Base-by-base conservation (phyloP, 139 green algal species). In the Gonium pectorale region DNA sequence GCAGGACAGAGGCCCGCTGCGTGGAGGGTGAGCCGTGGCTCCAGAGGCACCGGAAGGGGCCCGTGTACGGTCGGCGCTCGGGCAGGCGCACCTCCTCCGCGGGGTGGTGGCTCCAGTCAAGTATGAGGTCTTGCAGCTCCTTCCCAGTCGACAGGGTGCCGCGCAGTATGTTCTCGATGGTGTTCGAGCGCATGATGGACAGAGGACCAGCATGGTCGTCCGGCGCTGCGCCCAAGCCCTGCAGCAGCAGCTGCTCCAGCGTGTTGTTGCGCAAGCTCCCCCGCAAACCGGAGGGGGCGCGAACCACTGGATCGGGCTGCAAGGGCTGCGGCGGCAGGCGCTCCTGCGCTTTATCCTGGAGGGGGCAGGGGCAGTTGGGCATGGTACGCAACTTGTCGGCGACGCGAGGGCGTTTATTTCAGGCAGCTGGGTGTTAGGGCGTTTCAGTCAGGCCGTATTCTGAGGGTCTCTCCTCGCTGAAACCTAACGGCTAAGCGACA, bases 181-280 rank as follows among this genome's bases (percentile, higher is more conserved):
- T 84, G 63, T 66, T 84, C 15, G 78, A 84, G n/a, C 78, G 78
- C 78, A 84, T 67, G 46, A 75, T 67, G 26, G n/a, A 46, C 31
- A 81, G 74, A 13, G 74, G 8, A 27, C 67, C 37, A 2, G 5
- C 37, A 15, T 67, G 35, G 11, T 66, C 71, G 44, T 52, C 27
- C 24, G 43, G n/a, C 3, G 22, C 72, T 11, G 56, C 35, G 6
- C 7, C 56, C 29, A 83, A 15, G 15, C 75, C 75, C 35, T 83
- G 62, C 19, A 74, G 33, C 59, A 83, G 62, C 60, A 83, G 44
- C 43, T 83, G 77, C 77, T 83, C 77, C 11, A 83, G 60, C 5
- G 77, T 83, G 62, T 26, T 64, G 63, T 63, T 83, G n/a, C 77
- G 77, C 43, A 64, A 9, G 62, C 62, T 66, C 31, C 31, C 77